phyloP scores from a whole-genome alignment of 495 filamentous ascomycete species.

The Daldinia vernicosa region DNA sequence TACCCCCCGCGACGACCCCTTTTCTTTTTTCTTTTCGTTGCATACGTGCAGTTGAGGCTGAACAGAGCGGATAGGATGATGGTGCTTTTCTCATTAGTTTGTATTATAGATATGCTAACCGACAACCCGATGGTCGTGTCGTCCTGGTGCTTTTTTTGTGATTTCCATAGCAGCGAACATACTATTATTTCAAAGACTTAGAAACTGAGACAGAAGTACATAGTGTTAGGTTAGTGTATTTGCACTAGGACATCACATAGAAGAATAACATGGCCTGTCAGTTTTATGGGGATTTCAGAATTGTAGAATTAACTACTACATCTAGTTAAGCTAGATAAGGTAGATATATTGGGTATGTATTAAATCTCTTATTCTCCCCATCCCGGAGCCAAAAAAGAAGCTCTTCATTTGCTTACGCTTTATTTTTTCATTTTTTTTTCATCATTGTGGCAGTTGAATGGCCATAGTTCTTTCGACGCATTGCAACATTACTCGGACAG shows the following conservation, averaged over 20 bases:
- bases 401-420: not conserved
- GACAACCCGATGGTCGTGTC: too few relatives aligned
- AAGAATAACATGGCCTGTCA: not conserved
- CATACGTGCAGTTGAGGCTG: not conserved
- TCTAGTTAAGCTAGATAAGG: not conserved
- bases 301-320: not conserved
- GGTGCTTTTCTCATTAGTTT: not conserved
- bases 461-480: not conserved
- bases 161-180: not conserved
- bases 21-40: not conserved
- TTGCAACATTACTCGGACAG: not conserved
- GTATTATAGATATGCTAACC: not conserved
- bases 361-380: constrained; percentile 3
- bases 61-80: not conserved
- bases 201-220: too few relatives aligned
- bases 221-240: too few relatives aligned
- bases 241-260: not conserved
- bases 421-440: not conserved
- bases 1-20: not conserved
- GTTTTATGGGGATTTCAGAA: not conserved
- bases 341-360: constrained; percentile 1
- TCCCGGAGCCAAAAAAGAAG: not conserved
- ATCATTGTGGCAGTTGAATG: not conserved
- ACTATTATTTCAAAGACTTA: not conserved
- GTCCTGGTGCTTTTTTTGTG: not conserved